Evolutionary conservation across 1,284 basidiomycete genomes (phyloP), one percentile per base, ranked within the genome.

Genomic region (Prillingera fragicola): DNA sequence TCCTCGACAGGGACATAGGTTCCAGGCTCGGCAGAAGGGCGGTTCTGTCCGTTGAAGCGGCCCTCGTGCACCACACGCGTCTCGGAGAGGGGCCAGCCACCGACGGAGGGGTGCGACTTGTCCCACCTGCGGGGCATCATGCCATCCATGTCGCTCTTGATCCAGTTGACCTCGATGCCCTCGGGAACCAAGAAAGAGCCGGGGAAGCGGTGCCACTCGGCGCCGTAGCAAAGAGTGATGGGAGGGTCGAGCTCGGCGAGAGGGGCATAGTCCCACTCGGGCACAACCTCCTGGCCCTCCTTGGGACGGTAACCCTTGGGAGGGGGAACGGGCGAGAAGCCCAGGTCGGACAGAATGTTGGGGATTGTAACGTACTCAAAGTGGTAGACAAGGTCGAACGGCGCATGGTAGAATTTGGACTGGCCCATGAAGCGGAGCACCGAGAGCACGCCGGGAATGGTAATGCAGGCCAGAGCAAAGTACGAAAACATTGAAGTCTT

Each of bases 171-270:
- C 35, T 82, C 78, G 44, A 96, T 75, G 14, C 81, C 84, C 43
- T 84, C 79, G 1, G 94, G 91, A 15, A 97, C 78, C 37, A 94
- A 78, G 71, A 87, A 97, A 65, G 86, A 84, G 1, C 86, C 80
- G 0, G 92, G 89, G 76, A 92, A 99, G 13, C 94, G 79, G 65
- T 97, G 77, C 95, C 95, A 98, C 70, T 98, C 94, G 63, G 92
- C 88, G 25, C 84, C 90, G 43, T 87, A 78, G 72, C 95, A 99
- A 2, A 98, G 66, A n/a, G 76, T 81, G 44, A 94, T 33, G 19
- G 59, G 60, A 13, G 55, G 53, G 8, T 81, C 79, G 55, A 91
- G 80, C n/a, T 79, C 73, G 43, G 76, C 75, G 55, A 95, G 74
- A 1, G 80, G 80, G 1, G 80, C 70, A 28, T 87, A 75, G 63